Evolutionary conservation across 176 grass and related monocot species (phyloP).

Genomic region (Oryza longistaminata): DNA sequence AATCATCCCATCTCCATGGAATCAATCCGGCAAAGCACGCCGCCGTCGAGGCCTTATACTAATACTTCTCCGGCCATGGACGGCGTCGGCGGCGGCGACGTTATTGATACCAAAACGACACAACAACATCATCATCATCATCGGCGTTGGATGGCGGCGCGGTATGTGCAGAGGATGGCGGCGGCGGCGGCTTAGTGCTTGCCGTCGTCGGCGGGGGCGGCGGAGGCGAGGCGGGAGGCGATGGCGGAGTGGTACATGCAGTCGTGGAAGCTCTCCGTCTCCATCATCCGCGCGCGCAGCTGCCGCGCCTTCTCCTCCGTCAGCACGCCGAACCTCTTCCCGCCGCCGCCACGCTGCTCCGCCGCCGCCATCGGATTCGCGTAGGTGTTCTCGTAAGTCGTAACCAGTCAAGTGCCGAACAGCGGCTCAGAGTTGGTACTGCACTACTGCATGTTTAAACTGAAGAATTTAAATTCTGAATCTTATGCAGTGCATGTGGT

Average conservation of each 20-base stretch:
- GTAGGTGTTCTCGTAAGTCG: no score
- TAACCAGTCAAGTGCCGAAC: no score
- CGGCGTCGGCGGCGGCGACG: neutral
- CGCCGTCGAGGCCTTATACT: neutral
- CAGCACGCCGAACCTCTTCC: slow-evolving; percentile 59
- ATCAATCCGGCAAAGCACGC: neutral
- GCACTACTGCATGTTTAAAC: neutral
- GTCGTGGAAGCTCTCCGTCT: slow-evolving; percentile 82
- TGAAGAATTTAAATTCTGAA: neutral
- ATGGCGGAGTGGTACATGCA: slow-evolving; percentile 99
- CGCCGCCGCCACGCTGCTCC: neutral
- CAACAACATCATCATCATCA: neutral
- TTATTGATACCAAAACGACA: slow-evolving; percentile 3
- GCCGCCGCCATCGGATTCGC: no score
- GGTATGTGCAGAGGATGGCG: neutral
- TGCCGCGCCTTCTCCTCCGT: slow-evolving; percentile 93
- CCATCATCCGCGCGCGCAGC: slow-evolving; percentile 76
- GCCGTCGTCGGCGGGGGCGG: slow-evolving; percentile 23
- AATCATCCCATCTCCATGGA: neutral
- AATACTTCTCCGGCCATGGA: neutral
- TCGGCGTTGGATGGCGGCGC: neutral
- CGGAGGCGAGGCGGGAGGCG: slow-evolving; percentile 93
- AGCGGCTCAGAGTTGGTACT: neutral
- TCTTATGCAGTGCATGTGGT: no score
- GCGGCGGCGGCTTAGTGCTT: slow-evolving; percentile 11